phyloP scores from a whole-genome alignment of 371 early-diverging fungal genomes.

The Rhizopus stolonifer region DNA sequence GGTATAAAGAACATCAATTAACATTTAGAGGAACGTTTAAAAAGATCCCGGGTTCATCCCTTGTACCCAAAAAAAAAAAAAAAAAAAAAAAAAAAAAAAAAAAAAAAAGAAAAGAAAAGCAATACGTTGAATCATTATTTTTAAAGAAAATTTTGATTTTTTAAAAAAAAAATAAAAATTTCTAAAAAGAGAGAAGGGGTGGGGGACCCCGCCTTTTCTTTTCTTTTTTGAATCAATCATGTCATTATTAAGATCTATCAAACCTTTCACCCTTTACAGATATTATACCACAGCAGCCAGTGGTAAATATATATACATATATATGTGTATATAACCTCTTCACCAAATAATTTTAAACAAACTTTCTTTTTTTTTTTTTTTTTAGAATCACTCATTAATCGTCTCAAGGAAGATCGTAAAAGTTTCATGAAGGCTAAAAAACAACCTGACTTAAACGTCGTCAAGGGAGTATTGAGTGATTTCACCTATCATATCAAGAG shows the following conservation, averaged over 20 bases:
- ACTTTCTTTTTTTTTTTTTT: neutral
- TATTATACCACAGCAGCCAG: neutral
- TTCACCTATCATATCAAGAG: constrained; percentile 73
- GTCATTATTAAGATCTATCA: neutral
- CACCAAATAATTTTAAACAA: neutral
- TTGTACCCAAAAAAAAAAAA: too few species aligned
- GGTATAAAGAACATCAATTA: constrained; percentile 59
- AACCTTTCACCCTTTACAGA: neutral
- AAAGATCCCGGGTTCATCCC: constrained; percentile 53
- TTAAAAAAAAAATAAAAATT: too few species aligned
- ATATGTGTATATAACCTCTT: neutral
- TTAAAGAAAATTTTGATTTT: too few species aligned
- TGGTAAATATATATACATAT: neutral
- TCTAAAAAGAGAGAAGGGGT: too few species aligned
- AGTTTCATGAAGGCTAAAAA: constrained; percentile 72
- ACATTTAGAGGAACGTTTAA: constrained; percentile 61
- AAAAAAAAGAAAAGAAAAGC: neutral
- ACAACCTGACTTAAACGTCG: constrained; percentile 63
- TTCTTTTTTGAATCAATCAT: neutral
- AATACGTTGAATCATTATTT: too few species aligned
- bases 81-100: neutral
- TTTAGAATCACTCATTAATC: constrained; percentile 35
- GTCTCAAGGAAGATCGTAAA: constrained; percentile 69
- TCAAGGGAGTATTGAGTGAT: constrained; percentile 72
- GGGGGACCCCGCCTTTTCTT: too few species aligned